Percentiles rank a stretch among this genome's conserved stretches.
phyloP scores from a whole-genome alignment of 441 rosid genomes.

The Gossypium davidsonii region DNA sequence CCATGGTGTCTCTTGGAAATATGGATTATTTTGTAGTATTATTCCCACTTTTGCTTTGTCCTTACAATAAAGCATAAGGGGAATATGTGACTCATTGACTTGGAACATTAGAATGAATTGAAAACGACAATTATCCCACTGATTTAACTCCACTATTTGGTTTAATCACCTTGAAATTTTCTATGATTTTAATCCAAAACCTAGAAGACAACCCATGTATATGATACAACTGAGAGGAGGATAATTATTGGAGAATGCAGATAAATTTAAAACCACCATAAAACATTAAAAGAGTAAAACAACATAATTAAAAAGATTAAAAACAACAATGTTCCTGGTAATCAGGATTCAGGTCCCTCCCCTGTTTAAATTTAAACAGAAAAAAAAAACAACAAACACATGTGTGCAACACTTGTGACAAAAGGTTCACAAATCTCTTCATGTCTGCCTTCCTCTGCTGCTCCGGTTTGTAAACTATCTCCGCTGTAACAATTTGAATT shows the following conservation, averaged over 20 bases:
- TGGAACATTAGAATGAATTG: constrained; percentile 29
- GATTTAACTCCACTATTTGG: constrained; percentile 12
- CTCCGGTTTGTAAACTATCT: background rate
- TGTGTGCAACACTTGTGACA: background rate
- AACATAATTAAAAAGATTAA: background rate
- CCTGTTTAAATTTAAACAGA: background rate
- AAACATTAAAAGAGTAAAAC: background rate
- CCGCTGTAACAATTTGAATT: background rate
- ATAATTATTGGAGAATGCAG: too few species aligned
- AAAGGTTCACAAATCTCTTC: background rate
- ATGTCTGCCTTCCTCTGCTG: background rate
- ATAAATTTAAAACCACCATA: background rate
- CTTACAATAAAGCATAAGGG: background rate
- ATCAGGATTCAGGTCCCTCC: background rate
- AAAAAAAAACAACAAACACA: background rate
- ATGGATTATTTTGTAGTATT: constrained; percentile 19
- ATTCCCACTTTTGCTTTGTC: constrained; percentile 19
- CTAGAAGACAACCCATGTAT: too few species aligned
- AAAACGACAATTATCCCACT: constrained; percentile 35
- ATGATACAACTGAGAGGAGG: too few species aligned
- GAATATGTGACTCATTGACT: constrained; percentile 17
- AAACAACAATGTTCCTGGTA: background rate
- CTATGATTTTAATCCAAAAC: too few species aligned
- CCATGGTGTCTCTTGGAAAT: constrained; percentile 14
- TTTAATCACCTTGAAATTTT: background rate